These are phyloP conservation scores for Eleusine coracana DNA, from an alignment of 176 grass and related monocot species.

Conservation along the genomic window DNA sequence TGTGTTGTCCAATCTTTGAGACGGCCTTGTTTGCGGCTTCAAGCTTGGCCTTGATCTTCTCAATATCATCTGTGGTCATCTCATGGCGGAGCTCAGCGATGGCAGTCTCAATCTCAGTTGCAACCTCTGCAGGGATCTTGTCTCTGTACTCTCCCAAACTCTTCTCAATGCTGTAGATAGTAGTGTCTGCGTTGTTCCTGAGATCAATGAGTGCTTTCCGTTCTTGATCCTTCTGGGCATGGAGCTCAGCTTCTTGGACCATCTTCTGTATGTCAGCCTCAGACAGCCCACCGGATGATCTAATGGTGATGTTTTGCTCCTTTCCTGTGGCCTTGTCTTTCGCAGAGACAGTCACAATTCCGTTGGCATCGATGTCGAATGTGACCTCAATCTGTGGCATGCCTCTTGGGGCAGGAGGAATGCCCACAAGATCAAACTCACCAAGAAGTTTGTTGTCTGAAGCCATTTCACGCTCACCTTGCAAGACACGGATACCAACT, in stretches of 20 bases:
- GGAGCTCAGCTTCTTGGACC: conserved; percentile 80
- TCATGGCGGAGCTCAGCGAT: conserved; percentile 64
- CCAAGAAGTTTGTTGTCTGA: conserved; percentile 75
- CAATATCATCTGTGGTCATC: conserved; percentile 57
- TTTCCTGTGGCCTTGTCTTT: conserved; percentile 79
- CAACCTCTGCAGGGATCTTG: conserved; percentile 68
- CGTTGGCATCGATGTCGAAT: conserved; percentile 79
- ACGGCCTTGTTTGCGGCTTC: conserved; percentile 76
- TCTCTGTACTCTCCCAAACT: conserved; percentile 71
- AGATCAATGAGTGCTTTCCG: conserved; percentile 71
- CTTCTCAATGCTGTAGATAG: conserved; percentile 78
- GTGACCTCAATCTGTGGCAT: conserved; percentile 80
- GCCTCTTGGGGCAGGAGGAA: conserved; percentile 73
- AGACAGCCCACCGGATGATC: conserved; percentile 75
- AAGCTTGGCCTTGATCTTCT: conserved; percentile 70
- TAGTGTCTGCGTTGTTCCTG: conserved; percentile 67
- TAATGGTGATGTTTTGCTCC: conserved; percentile 78
- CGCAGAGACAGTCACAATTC: conserved; percentile 77
- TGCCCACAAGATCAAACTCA: conserved; percentile 76
- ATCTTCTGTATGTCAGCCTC: conserved; percentile 76
- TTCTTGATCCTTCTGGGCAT: conserved; percentile 77
- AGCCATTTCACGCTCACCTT: conserved; percentile 87
- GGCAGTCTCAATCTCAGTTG: conserved; percentile 67
- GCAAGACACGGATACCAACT: conserved; percentile 68
- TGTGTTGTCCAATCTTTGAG: conserved; percentile 76